Conservation (phyloP, 2,329 filamentous ascomycete species). For the Didymellaceae sp. region DNA sequence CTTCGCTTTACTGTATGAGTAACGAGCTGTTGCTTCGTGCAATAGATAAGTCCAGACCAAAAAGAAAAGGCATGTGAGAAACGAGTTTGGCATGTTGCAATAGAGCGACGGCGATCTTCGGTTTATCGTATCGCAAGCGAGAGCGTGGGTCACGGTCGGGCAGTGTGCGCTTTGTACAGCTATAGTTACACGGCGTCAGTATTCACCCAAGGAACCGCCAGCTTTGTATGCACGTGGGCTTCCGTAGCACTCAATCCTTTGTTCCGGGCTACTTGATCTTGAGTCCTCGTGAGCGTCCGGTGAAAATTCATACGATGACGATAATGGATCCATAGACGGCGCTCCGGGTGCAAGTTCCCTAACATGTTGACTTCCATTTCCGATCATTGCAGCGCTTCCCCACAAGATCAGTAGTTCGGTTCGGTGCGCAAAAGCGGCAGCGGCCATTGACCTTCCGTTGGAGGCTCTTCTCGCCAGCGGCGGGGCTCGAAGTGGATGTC, state of each 20-base stretch:
- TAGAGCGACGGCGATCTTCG: too few relatives aligned
- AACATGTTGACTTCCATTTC: too few relatives aligned
- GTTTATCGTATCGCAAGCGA: background rate
- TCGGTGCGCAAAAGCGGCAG: slow-evolving; percentile 3
- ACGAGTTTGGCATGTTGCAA: too few relatives aligned
- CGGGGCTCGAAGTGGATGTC: slow-evolving; percentile 5
- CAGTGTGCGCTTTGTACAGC: background rate
- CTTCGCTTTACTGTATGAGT: too few relatives aligned
- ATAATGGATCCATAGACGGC: too few relatives aligned
- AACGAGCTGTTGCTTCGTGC: too few relatives aligned
- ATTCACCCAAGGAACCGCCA: background rate
- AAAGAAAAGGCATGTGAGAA: background rate
- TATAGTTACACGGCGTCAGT: slow-evolving; percentile 2
- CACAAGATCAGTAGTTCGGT: background rate
- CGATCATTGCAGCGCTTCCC: background rate
- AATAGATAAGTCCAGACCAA: background rate
- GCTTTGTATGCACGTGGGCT: slow-evolving; percentile 5
- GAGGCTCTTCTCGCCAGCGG: slow-evolving; percentile 1
- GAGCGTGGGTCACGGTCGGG: background rate
- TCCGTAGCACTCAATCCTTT: slow-evolving; percentile 7
- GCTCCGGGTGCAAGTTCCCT: too few relatives aligned
- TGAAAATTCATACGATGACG: background rate
- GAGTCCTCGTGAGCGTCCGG: background rate
- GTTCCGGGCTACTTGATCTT: too few relatives aligned
- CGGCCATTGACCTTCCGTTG: background rate